Evolutionary conservation across 2,329 filamentous ascomycete species (phyloP).

Genomic region (Pyricularia pennisetigena): DNA sequence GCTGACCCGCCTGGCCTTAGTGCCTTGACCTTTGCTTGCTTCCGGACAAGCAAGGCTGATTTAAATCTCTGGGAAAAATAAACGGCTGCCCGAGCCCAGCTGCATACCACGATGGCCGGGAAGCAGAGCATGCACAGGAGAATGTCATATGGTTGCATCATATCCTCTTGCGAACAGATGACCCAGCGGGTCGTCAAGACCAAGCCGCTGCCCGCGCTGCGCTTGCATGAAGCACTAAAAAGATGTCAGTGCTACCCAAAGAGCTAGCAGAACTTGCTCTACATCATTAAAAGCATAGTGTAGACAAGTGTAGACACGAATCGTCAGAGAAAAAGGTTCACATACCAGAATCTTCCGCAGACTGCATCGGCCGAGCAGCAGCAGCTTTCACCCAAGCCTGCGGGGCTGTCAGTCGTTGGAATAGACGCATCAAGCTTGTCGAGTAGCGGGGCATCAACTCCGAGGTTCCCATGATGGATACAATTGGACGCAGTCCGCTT

Average conservation of each 20-base stretch:
- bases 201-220: no score
- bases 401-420: neutral
- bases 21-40: neutral
- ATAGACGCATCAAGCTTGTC: neutral
- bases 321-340: neutral
- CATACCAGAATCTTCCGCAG: neutral
- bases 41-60: neutral
- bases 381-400: neutral
- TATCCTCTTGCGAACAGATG: neutral
- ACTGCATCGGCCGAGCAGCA: neutral
- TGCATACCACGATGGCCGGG: neutral
- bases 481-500: neutral
- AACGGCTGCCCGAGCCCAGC: neutral
- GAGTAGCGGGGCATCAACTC: neutral
- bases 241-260: neutral
- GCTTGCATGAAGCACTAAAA: neutral
- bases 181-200: neutral
- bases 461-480: neutral
- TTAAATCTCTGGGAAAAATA: neutral
- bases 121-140: neutral
- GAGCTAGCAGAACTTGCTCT: neutral
- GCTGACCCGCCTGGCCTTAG: neutral
- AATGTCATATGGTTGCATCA: neutral
- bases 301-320: neutral
- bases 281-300: neutral